Evolutionary conservation across 495 filamentous ascomycete genomes (phyloP).

Genomic region (Aspergillus leporis): DNA sequence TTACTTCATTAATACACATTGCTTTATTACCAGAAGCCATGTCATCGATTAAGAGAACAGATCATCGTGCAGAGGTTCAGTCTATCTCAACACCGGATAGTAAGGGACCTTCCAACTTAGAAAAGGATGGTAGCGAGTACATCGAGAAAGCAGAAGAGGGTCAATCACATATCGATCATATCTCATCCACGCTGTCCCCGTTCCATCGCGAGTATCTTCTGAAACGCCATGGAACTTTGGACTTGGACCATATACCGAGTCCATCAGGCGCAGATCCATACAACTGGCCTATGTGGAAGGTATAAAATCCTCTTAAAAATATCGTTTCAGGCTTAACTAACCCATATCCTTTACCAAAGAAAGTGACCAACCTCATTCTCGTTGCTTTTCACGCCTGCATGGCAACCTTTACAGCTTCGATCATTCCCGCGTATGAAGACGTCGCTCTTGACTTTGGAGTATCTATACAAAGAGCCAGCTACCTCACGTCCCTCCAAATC

Average conservation of each 20-base stretch:
- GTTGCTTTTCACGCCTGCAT: constrained; percentile 59
- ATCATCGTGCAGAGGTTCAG: not conserved
- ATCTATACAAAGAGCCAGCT: constrained; percentile 48
- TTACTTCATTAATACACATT: not conserved
- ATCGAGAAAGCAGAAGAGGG: constrained; percentile 5
- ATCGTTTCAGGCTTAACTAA: not conserved
- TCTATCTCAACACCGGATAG: not conserved
- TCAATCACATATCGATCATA: not conserved
- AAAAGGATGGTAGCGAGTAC: constrained; percentile 8
- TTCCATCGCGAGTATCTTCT: constrained; percentile 11
- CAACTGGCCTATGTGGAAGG: constrained; percentile 51
- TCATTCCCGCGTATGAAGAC: constrained; percentile 53
- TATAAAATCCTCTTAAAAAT: constrained; percentile 10
- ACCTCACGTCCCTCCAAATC: constrained; percentile 54
- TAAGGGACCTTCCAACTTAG: not conserved
- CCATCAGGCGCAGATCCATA: constrained; percentile 50
- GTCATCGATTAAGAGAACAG: not conserved
- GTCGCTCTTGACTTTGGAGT: constrained; percentile 49
- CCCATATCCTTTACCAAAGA: constrained; percentile 31
- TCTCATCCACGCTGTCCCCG: not conserved
- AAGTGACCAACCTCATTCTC: constrained; percentile 52
- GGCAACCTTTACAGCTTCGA: constrained; percentile 55
- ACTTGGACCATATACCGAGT: constrained; percentile 53
- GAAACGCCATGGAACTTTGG: constrained; percentile 33
- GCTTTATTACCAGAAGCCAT: not conserved